Evolutionary conservation across 202 grass and related monocot species (phyloP), one percentile per base, ranked within the genome.

Genomic region (Setaria italica): DNA sequence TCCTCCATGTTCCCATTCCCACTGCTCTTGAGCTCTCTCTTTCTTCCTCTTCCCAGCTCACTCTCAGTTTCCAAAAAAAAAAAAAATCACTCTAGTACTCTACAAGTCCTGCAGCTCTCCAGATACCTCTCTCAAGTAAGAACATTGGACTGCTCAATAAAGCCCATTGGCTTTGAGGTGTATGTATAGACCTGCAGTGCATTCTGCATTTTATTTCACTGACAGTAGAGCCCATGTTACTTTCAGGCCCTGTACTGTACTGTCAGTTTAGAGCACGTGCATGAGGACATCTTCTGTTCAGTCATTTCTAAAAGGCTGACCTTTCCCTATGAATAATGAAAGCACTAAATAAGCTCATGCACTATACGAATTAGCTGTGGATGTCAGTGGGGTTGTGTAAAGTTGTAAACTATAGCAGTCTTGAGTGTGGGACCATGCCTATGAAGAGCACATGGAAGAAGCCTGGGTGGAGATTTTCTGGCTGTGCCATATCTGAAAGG

Each of bases 21-120:
- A 77, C 21, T 48, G 62, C 73, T 85, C 63, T 85, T 85, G 67
- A 25, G 53, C 63, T 21, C 73, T 70, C 71, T 77, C 50, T 59
- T 58, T 77, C 66, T 85, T 85, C 51, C 82, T 53, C 62, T 85
- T 80, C 76, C 76, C 16, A 45, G 32, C 68, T 80, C 42, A 67
- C 84, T 25, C 25, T 25, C 25, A 25, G 25, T 25, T 25, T 25
- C 25, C 25, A 25, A 25, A 25, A 25, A 25, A 25, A 25, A 25
- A 25, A 25, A 25, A 25, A 25, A 25, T 80, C 42, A 67, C 84
- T 78, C 56, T 59, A 68, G 80, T 42, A 67, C 84, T 78, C 56
- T 67, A 68, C 4, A 11, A 12, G 50, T 11, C 16, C 8, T 63
- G 42, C 43, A 67, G 15, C 65, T 47, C 45, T 35, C 19, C 53